A percentile compares a stretch with the other conserved stretches of the same genome.
Conservation (phyloP, 2,329 filamentous ascomycete species). For the Talaromyces pinophilus region DNA sequence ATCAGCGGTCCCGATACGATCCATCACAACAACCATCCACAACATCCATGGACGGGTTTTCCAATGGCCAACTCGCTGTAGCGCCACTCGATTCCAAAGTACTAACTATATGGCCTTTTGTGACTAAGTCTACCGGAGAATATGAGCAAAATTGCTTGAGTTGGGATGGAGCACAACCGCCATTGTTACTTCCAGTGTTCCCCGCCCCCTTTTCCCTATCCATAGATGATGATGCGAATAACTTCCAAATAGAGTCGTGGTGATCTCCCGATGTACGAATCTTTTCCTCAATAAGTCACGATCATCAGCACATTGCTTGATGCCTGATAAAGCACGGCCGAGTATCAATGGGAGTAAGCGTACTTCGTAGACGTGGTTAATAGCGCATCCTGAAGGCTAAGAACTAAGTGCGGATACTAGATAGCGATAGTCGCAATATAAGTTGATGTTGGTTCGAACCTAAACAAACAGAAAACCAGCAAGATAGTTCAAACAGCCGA, state of each 20-base stretch:
- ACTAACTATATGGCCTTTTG: background rate
- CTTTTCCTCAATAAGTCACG: background rate
- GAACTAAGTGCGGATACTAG: background rate
- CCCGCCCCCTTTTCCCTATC: constrained; percentile 5
- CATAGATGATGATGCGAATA: background rate
- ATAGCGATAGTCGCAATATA: background rate
- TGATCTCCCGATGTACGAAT: background rate
- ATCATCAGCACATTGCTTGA: background rate
- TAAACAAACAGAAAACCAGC: background rate
- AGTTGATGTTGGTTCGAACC: background rate
- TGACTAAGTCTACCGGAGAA: background rate
- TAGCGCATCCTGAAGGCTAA: background rate
- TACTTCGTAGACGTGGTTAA: background rate
- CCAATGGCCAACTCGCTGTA: background rate
- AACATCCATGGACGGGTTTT: background rate
- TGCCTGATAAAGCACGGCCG: background rate
- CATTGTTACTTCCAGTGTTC: background rate
- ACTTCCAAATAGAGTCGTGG: background rate
- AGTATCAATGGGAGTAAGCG: background rate
- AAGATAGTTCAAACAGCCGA: background rate
- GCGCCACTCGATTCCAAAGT: background rate
- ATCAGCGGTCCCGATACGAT: background rate
- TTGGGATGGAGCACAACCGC: background rate
- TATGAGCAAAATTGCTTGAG: background rate
- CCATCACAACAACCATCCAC: background rate